These are phyloP conservation scores for Hortaea werneckii DNA, from an alignment of 2,329 filamentous ascomycete species.

Conservation along the genomic window DNA sequence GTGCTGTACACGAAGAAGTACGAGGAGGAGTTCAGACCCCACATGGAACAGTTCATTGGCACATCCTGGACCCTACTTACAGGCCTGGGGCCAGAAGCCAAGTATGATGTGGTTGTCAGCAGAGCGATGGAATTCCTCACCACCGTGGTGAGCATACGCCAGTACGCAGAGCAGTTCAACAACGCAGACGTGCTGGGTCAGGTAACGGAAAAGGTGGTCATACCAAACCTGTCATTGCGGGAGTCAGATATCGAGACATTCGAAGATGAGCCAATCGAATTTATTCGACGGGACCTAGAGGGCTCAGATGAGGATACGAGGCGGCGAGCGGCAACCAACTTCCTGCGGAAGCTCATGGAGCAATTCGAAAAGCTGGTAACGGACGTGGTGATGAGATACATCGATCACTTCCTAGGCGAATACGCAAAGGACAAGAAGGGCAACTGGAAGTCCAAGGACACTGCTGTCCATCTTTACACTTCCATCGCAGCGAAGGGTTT, in stretches of 20 bases:
- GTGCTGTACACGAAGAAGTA: constrained; percentile 91
- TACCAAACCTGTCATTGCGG: constrained; percentile 83
- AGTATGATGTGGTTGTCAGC: constrained; percentile 90
- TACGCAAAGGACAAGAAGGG: constrained; percentile 56
- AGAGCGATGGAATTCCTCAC: constrained; percentile 91
- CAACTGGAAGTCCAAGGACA: constrained; percentile 97
- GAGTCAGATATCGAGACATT: constrained; percentile 94
- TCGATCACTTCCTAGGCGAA: constrained; percentile 68
- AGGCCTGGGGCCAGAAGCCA: constrained; percentile 73
- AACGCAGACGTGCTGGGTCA: constrained; percentile 67
- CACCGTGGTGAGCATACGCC: constrained; percentile 66
- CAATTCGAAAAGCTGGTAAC: constrained; percentile 82
- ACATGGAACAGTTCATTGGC: constrained; percentile 74
- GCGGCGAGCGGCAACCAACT: constrained; percentile 85
- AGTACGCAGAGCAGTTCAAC: constrained; percentile 79
- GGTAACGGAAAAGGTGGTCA: constrained; percentile 89
- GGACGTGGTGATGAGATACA: constrained; percentile 75
- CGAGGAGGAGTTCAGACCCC: constrained; percentile 79
- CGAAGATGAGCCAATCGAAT: constrained; percentile 97
- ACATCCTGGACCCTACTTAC: constrained; percentile 89
- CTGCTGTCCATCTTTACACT: constrained; percentile 91
- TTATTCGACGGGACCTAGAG: constrained; percentile 88
- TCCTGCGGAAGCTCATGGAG: constrained; percentile 77
- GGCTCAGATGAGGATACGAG: constrained; percentile 93
- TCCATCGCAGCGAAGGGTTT: constrained; percentile 87